Evolutionary conservation across 2,329 filamentous ascomycete species (phyloP), one percentile per base, ranked within the genome.

Genomic region (Alternaria tenuissima): DNA sequence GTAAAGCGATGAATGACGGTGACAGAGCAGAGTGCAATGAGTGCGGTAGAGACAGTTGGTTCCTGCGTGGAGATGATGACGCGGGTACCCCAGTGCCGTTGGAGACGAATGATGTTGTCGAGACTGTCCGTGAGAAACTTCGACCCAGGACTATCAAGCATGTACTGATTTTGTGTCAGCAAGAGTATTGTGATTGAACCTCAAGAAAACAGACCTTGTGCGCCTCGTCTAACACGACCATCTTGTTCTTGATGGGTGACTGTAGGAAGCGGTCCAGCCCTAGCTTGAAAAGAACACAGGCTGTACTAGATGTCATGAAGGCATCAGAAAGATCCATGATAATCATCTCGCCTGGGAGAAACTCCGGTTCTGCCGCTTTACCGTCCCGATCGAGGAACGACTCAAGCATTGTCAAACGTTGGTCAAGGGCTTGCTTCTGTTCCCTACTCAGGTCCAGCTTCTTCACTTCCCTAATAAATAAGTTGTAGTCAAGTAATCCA

Each of bases 1-100:
- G 34, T 16, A 30, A 52, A 32, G 93, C 87, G 16, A 93, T 83
- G 0, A 87, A 93, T 87, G 16, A 93, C 82, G 0, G 87, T 90
- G n/a, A 91, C 79, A 1, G 87, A 88, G 74, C 89, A 93, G 0
- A 94, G 80, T 54, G 92, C 90, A 0, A 94, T 82, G 0, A 95
- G 82, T 16, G 84, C 83, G 0, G 88, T 86, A 0, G 88, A 89
- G 4, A 94, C 83, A 0, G 89, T 92, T 0, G 91, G 91, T 68
- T 94, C 91, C 71, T 95, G 91, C 0, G 91, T 94, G 0, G 90
- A 88, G 32, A 94, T 88, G 42, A 94, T 73, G 5, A 93, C 82
- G 0, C 91, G 84, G 84, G 85, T 83, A 0, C 84, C 91, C 1
- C 88, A 77, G 70, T 94, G 91, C 0, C 91, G 87, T 26, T 26